Conservation (phyloP, 1,139 yeast species). For the Nadsonia starkeyi-henricii region DNA sequence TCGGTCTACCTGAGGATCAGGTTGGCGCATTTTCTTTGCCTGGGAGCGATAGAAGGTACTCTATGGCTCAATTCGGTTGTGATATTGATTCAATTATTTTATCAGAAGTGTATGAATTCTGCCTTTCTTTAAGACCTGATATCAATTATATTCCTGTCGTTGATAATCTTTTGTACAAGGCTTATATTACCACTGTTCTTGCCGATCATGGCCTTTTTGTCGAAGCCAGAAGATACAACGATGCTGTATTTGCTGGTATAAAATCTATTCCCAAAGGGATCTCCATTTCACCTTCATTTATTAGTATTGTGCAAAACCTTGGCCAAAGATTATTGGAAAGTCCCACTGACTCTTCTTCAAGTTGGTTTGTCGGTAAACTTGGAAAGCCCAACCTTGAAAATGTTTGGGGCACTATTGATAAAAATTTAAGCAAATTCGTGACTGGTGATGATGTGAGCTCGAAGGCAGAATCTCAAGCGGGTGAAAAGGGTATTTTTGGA, state of each 20-base stretch:
- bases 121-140: slow-evolving; percentile 23
- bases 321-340: slow-evolving; percentile 9
- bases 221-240: slow-evolving; percentile 51
- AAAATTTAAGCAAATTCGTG: slow-evolving; percentile 67
- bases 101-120: slow-evolving; percentile 62
- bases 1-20: slow-evolving; percentile 16
- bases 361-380: slow-evolving; percentile 52
- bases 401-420: slow-evolving; percentile 78
- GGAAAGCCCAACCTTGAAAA: slow-evolving; percentile 69
- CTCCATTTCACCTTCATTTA: slow-evolving; percentile 4
- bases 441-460: slow-evolving; percentile 58
- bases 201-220: slow-evolving; percentile 46
- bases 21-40: slow-evolving; percentile 15
- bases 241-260: slow-evolving; percentile 32
- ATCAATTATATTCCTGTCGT: slow-evolving; percentile 28
- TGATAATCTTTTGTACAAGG: slow-evolving; percentile 41
- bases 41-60: slow-evolving; percentile 15
- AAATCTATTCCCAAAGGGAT: slow-evolving; percentile 22
- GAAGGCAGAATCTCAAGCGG: slow-evolving; percentile 12
- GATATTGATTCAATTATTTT: slow-evolving; percentile 35
- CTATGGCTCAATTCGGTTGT: slow-evolving; percentile 17
- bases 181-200: slow-evolving; percentile 47
- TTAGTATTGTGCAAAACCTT: slow-evolving; percentile 1
- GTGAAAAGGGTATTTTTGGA: slow-evolving; percentile 32
- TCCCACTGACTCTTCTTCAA: slow-evolving; percentile 23